Base-by-base conservation (phyloP, 208 protist species). In the Acanthamoeba healyi region DNA sequence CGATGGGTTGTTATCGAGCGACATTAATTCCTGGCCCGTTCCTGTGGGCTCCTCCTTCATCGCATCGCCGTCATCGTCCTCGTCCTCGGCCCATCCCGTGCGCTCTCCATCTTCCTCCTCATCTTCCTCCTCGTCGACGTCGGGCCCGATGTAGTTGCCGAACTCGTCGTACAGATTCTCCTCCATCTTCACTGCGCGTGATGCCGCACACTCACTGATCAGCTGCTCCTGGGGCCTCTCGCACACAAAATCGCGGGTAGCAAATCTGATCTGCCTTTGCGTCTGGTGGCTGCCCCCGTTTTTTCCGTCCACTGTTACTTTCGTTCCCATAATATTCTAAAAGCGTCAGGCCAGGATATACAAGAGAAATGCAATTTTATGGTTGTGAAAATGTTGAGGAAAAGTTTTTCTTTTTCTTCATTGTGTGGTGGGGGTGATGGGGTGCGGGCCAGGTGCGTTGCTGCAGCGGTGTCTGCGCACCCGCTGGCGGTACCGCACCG, bases 61-160 rank as follows among this genome's bases (percentile, higher is more conserved):
- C 22, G 65, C 84, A 29, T 94, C 95, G 34, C 77, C 77, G 44
- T 88, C 90, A 32, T 93, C 58, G 26, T 77, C 81, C 26, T 49
- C 46, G 7, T 89, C 81, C 4, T 94, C 63, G 74, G 40, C 36
- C 77, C 82, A 42, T 96, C 70, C 56, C 46, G 88, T 56, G 29
- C 86, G 84, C 34, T 95, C 86, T 70, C 97, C 79, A 14, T 95
- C 51, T 40, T 94, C 65, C 12, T 96, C 89, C 12, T 95, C 79
- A 6, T 96, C 93, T 40, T 96, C 77, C 40, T 96, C 96, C 22
- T 98, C 96, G 14, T 96, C 94, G 14, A 97, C 29, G 24, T 98
- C 96, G 49, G 97, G 97, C 10, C 98, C 98, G 63, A 98, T 98
- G 94, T 98, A 99, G 93, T 99, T 99, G 70, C 98, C 98, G 92